phyloP scores from a whole-genome alignment of 2,329 filamentous ascomycete genomes.

The Cucurbitaria berberidis region DNA sequence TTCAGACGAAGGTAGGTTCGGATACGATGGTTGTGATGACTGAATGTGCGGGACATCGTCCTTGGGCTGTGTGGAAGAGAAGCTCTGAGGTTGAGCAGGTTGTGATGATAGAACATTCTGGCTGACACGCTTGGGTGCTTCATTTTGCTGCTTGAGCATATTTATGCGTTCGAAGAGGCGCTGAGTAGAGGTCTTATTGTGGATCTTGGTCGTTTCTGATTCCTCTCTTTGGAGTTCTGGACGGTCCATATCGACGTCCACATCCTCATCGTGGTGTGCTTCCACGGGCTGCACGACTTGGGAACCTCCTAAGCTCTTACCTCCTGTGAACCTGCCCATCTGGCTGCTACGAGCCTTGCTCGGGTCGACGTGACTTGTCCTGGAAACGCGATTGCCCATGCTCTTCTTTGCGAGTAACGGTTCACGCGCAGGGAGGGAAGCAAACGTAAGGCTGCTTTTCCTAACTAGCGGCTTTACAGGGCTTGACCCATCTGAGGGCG shows the following conservation, averaged over 20 bases:
- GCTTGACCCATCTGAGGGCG: constrained; percentile 73
- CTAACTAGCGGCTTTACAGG: constrained; percentile 78
- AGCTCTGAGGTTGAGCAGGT: constrained; percentile 29
- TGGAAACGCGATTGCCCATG: constrained; percentile 72
- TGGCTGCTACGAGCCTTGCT: constrained; percentile 69
- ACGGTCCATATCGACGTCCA: constrained; percentile 58
- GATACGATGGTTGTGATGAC: constrained; percentile 48
- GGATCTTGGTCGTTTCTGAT: constrained; percentile 62
- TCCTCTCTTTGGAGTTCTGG: constrained; percentile 51
- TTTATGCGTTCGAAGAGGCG: constrained; percentile 91
- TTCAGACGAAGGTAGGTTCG: constrained; percentile 44
- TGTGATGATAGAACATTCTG: constrained; percentile 48
- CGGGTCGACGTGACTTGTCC: constrained; percentile 79
- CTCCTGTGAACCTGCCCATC: constrained; percentile 74
- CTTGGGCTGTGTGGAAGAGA: constrained; percentile 49
- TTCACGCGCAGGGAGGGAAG: constrained; percentile 88
- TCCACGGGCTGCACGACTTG: constrained; percentile 42
- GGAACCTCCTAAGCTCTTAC: constrained; percentile 66
- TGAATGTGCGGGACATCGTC: constrained; percentile 34
- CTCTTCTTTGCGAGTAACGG: constrained; percentile 85
- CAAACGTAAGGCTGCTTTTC: constrained; percentile 95
- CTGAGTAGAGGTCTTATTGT: constrained; percentile 93
- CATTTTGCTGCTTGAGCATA: constrained; percentile 64
- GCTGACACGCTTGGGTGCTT: constrained; percentile 42
- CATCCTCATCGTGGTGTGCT: constrained; percentile 58